Conservation (phyloP, 2,329 filamentous ascomycete genomes). For the Colletotrichum sp. region DNA sequence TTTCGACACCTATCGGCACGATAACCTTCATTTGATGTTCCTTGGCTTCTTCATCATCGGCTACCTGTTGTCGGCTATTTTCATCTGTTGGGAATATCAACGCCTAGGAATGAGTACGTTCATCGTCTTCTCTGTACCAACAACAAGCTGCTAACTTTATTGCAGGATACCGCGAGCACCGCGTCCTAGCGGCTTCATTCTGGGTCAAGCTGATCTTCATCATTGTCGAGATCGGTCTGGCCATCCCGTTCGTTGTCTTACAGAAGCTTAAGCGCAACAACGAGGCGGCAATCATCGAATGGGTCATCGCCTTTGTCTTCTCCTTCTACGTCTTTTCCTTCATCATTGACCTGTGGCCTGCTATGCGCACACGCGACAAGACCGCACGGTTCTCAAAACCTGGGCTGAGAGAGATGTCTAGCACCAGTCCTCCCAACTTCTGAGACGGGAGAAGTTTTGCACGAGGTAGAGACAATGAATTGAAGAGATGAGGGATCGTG, state of each 20-base stretch:
- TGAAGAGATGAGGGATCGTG: neutral
- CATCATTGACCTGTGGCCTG: conserved; percentile 84
- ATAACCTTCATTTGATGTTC: conserved; percentile 74
- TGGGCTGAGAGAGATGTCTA: neutral
- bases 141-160: neutral
- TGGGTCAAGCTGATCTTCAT: conserved; percentile 89
- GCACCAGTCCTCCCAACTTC: neutral
- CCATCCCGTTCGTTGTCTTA: conserved; percentile 71
- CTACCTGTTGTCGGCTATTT: conserved; percentile 84
- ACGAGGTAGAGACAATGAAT: neutral
- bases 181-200: conserved; percentile 78
- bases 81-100: conserved; percentile 90
- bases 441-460: neutral
- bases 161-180: conserved; percentile 73
- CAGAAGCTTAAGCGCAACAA: conserved; percentile 56
- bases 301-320: conserved; percentile 81
- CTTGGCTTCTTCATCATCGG: conserved; percentile 83
- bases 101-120: conserved; percentile 74
- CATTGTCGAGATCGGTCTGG: conserved; percentile 76
- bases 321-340: conserved; percentile 89
- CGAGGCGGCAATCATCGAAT: conserved; percentile 79
- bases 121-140: neutral
- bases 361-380: conserved; percentile 62
- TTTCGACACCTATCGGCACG: conserved; percentile 80
- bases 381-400: conserved; percentile 15